Conservation (phyloP, 495 filamentous ascomycete species). For the Penicillium coffeae region DNA sequence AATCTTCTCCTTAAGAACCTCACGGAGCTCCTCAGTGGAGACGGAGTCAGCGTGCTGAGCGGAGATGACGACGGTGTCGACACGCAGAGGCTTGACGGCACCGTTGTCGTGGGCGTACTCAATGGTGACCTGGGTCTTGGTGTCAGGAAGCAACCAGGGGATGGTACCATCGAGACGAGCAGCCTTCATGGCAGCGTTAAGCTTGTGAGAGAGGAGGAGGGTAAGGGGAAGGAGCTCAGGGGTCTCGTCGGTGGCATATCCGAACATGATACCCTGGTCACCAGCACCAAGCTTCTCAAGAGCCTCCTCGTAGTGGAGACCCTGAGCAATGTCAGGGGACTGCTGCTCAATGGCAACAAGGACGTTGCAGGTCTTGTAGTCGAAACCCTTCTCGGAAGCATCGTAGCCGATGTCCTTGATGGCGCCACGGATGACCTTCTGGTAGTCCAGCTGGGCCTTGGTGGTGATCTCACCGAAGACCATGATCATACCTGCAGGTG, state of each 20-base stretch:
- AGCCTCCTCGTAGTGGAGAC: constrained; percentile 93
- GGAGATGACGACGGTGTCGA: constrained; percentile 95
- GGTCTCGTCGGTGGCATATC: constrained; percentile 98
- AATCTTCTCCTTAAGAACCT: constrained; percentile 96
- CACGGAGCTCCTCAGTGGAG: constrained; percentile 87
- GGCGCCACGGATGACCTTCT: constrained; percentile 89
- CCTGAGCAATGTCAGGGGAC: constrained; percentile 97
- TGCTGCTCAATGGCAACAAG: constrained; percentile 99
- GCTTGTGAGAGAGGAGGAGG: constrained; percentile 87
- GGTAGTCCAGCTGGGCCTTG: constrained; percentile 92
- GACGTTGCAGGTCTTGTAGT: constrained; percentile 99
- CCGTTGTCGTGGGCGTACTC: constrained; percentile 97
- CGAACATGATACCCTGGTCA: constrained; percentile 99
- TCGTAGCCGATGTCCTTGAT: constrained; percentile 99
- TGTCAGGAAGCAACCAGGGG: constrained; percentile 95
- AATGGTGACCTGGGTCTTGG: constrained; percentile 98
- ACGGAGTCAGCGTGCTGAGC: constrained; percentile 90
- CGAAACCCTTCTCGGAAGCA: constrained; percentile 94
- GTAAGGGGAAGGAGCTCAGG: constrained; percentile 95
- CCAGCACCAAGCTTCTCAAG: constrained; percentile 97
- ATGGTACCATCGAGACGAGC: constrained; percentile 82
- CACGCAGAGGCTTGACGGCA: constrained; percentile 84
- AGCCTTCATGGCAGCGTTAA: constrained; percentile 87
- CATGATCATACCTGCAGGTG: constrained; percentile 80
- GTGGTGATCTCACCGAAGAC: constrained; percentile 99